Conservation (phyloP, 257 asterid species). For the Lantana camara region DNA sequence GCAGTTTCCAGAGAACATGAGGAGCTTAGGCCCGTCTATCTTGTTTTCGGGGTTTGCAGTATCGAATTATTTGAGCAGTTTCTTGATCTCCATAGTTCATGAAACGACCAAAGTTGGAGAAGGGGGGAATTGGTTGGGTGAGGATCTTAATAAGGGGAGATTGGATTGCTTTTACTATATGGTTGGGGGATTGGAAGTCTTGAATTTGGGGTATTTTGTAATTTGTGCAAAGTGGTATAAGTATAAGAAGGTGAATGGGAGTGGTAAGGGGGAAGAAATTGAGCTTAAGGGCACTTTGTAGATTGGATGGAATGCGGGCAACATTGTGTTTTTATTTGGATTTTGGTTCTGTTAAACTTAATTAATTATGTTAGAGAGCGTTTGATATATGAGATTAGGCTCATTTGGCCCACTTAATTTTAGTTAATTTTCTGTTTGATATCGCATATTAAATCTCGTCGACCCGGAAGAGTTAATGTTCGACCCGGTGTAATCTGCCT, state of each 20-base stretch:
- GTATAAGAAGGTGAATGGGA: conserved; percentile 25
- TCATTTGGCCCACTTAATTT: too few relatives aligned
- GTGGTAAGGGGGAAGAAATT: not conserved
- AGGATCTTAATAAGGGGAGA: conserved; percentile 40
- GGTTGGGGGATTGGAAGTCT: conserved; percentile 31
- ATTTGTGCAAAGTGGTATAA: conserved; percentile 40
- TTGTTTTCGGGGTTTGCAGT: conserved; percentile 32
- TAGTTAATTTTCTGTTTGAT: too few relatives aligned
- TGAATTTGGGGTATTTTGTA: conserved; percentile 38
- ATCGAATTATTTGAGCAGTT: conserved; percentile 34
- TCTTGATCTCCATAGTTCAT: conserved; percentile 30
- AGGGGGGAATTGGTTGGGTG: conserved; percentile 32
- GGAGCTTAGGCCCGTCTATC: conserved; percentile 36
- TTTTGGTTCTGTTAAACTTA: too few relatives aligned
- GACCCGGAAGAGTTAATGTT: too few relatives aligned
- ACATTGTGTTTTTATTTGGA: too few relatives aligned
- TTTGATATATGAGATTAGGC: too few relatives aligned
- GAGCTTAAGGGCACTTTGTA: conserved; percentile 8
- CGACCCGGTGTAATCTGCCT: too few relatives aligned
- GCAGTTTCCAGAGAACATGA: conserved; percentile 46
- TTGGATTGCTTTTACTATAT: conserved; percentile 44
- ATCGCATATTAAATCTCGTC: too few relatives aligned
- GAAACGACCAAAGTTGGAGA: conserved; percentile 16
- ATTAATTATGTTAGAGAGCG: too few relatives aligned
- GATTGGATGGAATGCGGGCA: too few relatives aligned